phyloP scores from a whole-genome alignment of 2,329 filamentous ascomycete genomes.

The Thelonectria blattea region DNA sequence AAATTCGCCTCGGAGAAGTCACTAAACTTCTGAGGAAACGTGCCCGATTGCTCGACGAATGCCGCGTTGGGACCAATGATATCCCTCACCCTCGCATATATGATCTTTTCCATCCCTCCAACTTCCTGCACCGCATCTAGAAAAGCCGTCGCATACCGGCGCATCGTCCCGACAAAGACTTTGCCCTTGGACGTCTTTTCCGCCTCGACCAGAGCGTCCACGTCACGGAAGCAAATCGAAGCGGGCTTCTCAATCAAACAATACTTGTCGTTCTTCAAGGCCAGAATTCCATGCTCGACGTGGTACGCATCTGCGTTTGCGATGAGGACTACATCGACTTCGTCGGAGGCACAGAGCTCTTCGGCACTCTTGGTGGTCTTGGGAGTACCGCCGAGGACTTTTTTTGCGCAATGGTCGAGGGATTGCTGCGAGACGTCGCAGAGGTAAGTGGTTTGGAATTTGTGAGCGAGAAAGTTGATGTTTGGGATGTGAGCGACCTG shows the following conservation, averaged over 20 bases:
- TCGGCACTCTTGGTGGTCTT: conserved; percentile 45
- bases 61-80: conserved; percentile 57
- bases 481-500: conserved; percentile 61
- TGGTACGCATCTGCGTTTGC: conserved; percentile 61
- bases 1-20: conserved; percentile 21
- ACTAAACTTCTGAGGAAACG: conserved; percentile 49
- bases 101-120: conserved; percentile 54
- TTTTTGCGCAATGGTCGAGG: conserved; percentile 36
- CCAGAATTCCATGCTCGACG: conserved; percentile 55
- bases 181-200: conserved; percentile 50
- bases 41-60: conserved; percentile 56
- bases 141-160: conserved; percentile 65
- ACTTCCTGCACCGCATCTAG: conserved; percentile 61
- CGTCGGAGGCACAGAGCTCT: conserved; percentile 49
- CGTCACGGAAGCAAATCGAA: conserved; percentile 53
- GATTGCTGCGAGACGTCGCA: conserved; percentile 55
- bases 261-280: conserved; percentile 60
- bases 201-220: conserved; percentile 55
- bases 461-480: conserved; percentile 50
- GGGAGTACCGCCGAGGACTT: conserved; percentile 28
- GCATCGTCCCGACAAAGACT: conserved; percentile 66
- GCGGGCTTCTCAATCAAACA: conserved; percentile 67
- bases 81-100: conserved; percentile 57
- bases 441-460: conserved; percentile 54
- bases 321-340: conserved; percentile 62